Percentiles rank a stretch among this genome's conserved stretches.
Conservation (phyloP, 225 moss, liverwort and hornwort species). For the Physcomitrellopsis africana region DNA sequence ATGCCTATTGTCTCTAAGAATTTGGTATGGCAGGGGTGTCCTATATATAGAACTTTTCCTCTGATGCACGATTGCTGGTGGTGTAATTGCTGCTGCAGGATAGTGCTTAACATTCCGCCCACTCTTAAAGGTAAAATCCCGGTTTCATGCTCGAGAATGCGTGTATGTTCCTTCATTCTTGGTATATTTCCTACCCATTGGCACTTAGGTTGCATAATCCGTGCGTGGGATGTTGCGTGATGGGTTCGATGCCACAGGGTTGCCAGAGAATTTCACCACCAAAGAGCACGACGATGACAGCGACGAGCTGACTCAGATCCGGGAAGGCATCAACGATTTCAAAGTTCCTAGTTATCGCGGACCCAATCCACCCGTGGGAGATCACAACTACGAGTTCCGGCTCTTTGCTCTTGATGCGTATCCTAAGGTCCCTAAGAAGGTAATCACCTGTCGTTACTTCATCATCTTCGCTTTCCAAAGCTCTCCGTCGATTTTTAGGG, state of each 20-base stretch:
- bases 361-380: slow-evolving; percentile 56
- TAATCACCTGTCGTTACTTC: slow-evolving; percentile 4
- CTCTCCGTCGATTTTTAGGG: too few species aligned
- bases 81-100: slow-evolving; percentile 44
- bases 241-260: slow-evolving; percentile 28
- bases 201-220: neutral
- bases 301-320: slow-evolving; percentile 55
- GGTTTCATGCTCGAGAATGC: neutral
- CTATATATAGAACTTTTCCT: too few species aligned
- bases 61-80: neutral
- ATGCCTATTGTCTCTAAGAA: too few species aligned
- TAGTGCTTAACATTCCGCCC: slow-evolving; percentile 82
- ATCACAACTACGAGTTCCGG: slow-evolving; percentile 57
- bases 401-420: slow-evolving; percentile 70
- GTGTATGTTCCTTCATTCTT: neutral
- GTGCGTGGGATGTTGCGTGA: neutral
- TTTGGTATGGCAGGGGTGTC: too few species aligned
- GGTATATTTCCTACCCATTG: neutral
- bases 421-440: slow-evolving; percentile 72
- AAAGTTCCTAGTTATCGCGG: slow-evolving; percentile 64
- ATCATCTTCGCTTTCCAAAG: neutral
- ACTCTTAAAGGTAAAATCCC: slow-evolving; percentile 58
- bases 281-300: slow-evolving; percentile 53
- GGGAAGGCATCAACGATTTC: slow-evolving; percentile 75
- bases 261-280: slow-evolving; percentile 59